Base-by-base conservation (phyloP, 1,284 basidiomycete genomes). In the Boletellus dicymbophilus region DNA sequence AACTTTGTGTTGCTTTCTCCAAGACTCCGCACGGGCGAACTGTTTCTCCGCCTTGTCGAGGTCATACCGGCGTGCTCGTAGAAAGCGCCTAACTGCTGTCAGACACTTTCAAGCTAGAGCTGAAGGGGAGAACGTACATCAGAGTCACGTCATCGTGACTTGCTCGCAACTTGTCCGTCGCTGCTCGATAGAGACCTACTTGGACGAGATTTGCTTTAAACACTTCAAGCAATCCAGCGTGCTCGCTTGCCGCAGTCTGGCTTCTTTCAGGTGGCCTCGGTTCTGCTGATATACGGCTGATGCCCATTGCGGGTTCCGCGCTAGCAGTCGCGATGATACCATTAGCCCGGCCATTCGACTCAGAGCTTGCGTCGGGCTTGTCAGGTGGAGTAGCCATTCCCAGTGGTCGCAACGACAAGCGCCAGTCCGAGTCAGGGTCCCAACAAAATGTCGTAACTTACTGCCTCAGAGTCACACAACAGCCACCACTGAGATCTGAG, bases 31-130 rank as follows among this genome's bases (percentile, higher is more conserved):
- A 21, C 78, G 76, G 2, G 80, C 63, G 59, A 90, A 91, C 60
- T 91, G 87, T 53, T 81, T 80, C 63, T 82, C 73, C 0, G 89
- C 90, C 56, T 80, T 79, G n/a, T 65, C 55, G 8, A 76, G 70
- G 53, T 87, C 77, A 59, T 82, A 90, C 48, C 74, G 74, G 55
- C 89, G 77, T 7, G 90, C 90, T 23, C 88, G 77, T 6, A 92
- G 76, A 60, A 92, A 92, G 11, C 90, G 85, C 22, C 88, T 91
- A 61, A 22, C 16, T 22, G 26, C 15, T 10, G 22, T 52, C 30
- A 47, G 51, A 41, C 43, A 12, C 27, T 6, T 27, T 27, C 6
- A 12, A 27, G 27, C 27, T 12, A 27, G 27, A 7, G 11, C 11
- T 11, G 31, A 18, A 33, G 12, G 8, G 31, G 31, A 33, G 15